phyloP scores from a whole-genome alignment of 305 asterid genomes.

The Petunia hybrid region DNA sequence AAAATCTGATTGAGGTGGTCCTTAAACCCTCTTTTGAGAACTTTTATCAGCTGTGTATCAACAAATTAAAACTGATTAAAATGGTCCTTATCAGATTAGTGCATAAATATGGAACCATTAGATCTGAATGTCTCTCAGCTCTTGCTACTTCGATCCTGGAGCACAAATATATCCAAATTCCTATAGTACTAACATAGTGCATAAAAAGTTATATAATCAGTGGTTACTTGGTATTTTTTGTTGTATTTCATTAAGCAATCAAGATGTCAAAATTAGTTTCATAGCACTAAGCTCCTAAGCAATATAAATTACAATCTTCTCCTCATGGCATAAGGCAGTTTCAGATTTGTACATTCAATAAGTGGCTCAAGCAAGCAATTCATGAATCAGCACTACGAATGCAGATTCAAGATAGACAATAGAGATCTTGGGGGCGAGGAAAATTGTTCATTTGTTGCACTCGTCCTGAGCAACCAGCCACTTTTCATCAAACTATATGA shows the following conservation, averaged over 20 bases:
- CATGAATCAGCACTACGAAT: background rate
- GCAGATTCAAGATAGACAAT: background rate
- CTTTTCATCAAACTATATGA: background rate
- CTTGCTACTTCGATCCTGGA: background rate
- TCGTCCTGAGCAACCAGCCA: background rate
- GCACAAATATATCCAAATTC: background rate
- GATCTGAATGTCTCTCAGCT: background rate
- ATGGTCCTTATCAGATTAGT: background rate
- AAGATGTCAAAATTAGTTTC: background rate
- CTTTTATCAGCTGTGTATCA: background rate
- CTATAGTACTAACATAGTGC: background rate
- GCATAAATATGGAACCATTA: background rate
- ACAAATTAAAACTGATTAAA: background rate
- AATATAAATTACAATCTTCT: background rate
- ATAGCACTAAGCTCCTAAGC: background rate
- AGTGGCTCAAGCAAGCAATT: background rate
- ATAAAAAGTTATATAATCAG: background rate
- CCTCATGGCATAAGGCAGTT: background rate
- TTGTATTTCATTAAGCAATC: no score
- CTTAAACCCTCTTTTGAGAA: background rate
- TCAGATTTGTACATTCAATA: background rate
- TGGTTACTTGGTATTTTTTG: no score
- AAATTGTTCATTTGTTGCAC: background rate
- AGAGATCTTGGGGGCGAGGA: background rate
- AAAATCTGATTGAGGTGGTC: constrained; percentile 61